A percentile compares a stretch with the other conserved stretches of the same genome.
Conservation (phyloP, 805 yeast species). For the Ogataea minuta region DNA sequence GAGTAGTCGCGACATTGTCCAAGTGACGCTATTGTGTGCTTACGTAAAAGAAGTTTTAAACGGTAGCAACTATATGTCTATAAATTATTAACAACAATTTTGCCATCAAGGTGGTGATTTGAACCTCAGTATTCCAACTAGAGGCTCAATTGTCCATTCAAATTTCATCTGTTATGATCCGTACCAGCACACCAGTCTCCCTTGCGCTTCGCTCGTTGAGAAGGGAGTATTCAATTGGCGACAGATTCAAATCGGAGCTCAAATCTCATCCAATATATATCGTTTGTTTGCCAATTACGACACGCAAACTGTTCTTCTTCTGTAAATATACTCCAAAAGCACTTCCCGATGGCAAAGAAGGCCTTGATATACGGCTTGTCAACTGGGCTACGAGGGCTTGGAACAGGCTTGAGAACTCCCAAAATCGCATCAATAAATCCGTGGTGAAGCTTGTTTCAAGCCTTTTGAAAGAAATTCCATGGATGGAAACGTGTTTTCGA, state of each 20-base stretch:
- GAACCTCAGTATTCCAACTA: not conserved
- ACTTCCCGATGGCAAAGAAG: slow-evolving; percentile 33
- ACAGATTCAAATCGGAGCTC: slow-evolving; percentile 5
- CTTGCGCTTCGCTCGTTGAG: not conserved
- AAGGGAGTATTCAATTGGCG: not conserved
- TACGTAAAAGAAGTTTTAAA: too few species aligned
- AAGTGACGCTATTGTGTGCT: too few species aligned
- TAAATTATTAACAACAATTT: not conserved
- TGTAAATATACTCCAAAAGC: slow-evolving; percentile 54
- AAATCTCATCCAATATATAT: slow-evolving; percentile 45
- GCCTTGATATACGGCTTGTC: slow-evolving; percentile 42
- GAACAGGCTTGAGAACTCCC: slow-evolving; percentile 57
- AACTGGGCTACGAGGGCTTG: slow-evolving; percentile 57
- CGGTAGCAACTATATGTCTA: too few species aligned
- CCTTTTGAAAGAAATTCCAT: slow-evolving; percentile 64
- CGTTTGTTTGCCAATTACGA: slow-evolving; percentile 70
- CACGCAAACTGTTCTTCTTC: slow-evolving; percentile 57
- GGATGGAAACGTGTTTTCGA: slow-evolving; percentile 73
- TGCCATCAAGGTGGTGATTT: not conserved
- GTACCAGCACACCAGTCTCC: not conserved
- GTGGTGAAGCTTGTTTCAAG: slow-evolving; percentile 53
- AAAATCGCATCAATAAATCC: slow-evolving; percentile 52
- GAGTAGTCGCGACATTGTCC: too few species aligned
- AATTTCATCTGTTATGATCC: not conserved
- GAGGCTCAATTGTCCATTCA: too few species aligned